phyloP scores from a whole-genome alignment of 768 basidiomycete genomes.

The Tephrocybe rancida region DNA sequence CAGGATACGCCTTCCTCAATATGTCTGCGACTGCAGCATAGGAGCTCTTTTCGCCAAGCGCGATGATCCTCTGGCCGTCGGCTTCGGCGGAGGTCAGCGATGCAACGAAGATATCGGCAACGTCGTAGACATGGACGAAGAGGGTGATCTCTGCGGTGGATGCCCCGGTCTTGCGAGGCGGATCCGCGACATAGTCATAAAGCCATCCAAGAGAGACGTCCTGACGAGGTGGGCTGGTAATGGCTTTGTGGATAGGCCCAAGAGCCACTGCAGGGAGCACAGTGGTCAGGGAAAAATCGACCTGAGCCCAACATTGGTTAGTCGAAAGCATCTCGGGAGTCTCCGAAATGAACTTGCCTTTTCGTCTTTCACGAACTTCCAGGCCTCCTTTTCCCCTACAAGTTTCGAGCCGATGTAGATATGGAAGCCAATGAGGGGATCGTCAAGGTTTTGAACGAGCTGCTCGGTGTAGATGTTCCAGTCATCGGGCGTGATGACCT shows the following conservation, averaged over 20 bases:
- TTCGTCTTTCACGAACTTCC: constrained; percentile 11
- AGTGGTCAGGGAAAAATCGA: constrained; percentile 9
- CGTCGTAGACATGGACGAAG: constrained; percentile 11
- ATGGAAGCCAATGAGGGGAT: constrained; percentile 12
- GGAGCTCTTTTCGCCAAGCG: constrained; percentile 5
- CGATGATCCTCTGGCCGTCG: constrained; percentile 9
- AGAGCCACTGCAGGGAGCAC: constrained; percentile 6
- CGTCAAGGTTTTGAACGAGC: constrained; percentile 9
- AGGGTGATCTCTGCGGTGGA: constrained; percentile 6
- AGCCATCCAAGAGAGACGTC: constrained; percentile 16
- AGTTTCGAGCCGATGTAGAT: constrained; percentile 14
- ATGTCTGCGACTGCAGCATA: constrained; percentile 12
- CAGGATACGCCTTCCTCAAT: constrained; percentile 11
- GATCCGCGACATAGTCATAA: constrained; percentile 8
- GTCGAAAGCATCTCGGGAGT: neutral
- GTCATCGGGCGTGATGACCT: constrained; percentile 7
- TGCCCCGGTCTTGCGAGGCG: constrained; percentile 8
- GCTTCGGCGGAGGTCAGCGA: constrained; percentile 8
- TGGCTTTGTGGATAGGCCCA: constrained; percentile 11
- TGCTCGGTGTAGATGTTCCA: constrained; percentile 11
- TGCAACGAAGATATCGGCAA: constrained; percentile 14
- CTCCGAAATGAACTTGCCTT: neutral
- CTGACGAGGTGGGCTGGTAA: constrained; percentile 6
- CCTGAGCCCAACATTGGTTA: neutral
- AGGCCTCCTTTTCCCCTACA: constrained; percentile 9